Base-by-base conservation (phyloP, 371 early-diverging fungal genomes). In the Mucor mucedo region DNA sequence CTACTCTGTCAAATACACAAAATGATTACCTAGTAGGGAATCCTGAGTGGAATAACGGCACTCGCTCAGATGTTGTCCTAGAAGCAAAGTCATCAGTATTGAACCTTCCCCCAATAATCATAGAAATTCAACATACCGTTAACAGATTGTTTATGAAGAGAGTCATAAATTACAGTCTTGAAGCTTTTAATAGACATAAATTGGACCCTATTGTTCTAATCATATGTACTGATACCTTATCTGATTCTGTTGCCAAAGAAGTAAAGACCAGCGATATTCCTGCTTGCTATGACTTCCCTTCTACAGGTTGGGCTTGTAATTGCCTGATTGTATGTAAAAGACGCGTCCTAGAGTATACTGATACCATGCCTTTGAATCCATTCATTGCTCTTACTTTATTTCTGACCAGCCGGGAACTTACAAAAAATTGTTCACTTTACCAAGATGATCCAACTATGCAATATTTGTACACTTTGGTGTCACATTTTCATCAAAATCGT, bases 371-470 rank as follows among this genome's bases (percentile, higher is more conserved):
- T 6, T 35, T 35, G 35, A 35, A 35, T 35, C 35, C 35, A 4
- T 8, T 35, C 35, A 35, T 35, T 6, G 35, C 35, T 35, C 35
- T 35, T 6, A 8, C 0, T 8, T 8, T 35, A 35, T 35, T 35
- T 35, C 8, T 35, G 35, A 35, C 21, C 30, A 65, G 57, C 57
- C 47, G 45, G 44, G 56, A 14, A 28, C 14, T 56, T 52, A 56
- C 56, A 28, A 55, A 35, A 52, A 66, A 66, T 44, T 9, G 27
- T 57, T 28, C 30, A 52, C 57, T 66, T 60, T 66, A 38, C 57
- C 57, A 49, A 60, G 57, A 60, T 66, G 61, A 66, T 60, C 61
- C 60, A 60, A 66, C 44, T 28, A 66, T 66, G 21, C 66, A 60
- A 57, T 66, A 64, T 30, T 58, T 64, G 28, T 65, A 65, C 60